Conservation (phyloP, 2,329 filamentous ascomycete genomes). For the Leptographium galeiforme region DNA sequence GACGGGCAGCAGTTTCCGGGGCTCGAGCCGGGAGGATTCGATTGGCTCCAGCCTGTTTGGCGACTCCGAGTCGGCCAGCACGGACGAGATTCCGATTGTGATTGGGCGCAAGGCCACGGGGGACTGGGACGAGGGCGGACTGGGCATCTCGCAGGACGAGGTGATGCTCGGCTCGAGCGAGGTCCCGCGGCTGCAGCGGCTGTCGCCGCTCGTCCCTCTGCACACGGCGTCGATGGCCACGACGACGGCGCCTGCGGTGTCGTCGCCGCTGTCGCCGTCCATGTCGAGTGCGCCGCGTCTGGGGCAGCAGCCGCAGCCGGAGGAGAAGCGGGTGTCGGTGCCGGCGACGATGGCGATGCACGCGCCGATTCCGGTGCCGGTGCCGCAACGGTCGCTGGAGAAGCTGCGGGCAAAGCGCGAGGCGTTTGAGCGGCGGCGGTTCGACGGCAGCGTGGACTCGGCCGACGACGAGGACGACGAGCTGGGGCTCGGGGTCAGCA, state of each 20-base stretch:
- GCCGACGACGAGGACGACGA: constrained; percentile 95
- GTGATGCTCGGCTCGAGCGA: constrained; percentile 18
- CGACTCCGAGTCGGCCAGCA: constrained; percentile 65
- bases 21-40: constrained; percentile 76
- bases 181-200: constrained; percentile 9
- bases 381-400: constrained; percentile 55
- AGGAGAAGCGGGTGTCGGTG: constrained; percentile 38
- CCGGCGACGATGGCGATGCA: constrained; percentile 43
- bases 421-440: constrained; percentile 55
- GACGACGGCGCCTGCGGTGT: background rate
- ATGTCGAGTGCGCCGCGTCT: background rate
- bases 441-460: constrained; percentile 66
- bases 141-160: constrained; percentile 63
- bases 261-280: background rate
- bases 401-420: constrained; percentile 63
- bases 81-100: constrained; percentile 64
- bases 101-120: constrained; percentile 60
- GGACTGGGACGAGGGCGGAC: constrained; percentile 66
- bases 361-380: constrained; percentile 25
- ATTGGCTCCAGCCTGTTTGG: constrained; percentile 80
- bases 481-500: constrained; percentile 37
- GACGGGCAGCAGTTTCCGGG: constrained; percentile 62
- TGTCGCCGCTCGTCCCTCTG: background rate
- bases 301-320: constrained; percentile 13
- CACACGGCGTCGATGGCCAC: background rate